Conservation (phyloP, 306 rosid species). For the Gastrolobium bilobum region DNA sequence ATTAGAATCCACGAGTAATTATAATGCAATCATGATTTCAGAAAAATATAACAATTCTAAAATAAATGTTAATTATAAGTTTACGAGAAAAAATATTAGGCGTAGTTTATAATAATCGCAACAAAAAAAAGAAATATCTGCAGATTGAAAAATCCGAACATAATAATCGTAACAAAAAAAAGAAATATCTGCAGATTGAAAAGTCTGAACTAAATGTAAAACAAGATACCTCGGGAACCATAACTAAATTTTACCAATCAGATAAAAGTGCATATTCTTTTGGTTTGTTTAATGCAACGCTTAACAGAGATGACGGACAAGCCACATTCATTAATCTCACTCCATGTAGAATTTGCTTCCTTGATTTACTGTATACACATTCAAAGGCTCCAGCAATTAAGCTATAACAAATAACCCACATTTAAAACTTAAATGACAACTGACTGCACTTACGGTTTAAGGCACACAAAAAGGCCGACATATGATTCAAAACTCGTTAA, state of each 20-base stretch:
- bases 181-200: neutral
- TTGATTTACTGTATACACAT: slow-evolving; percentile 15
- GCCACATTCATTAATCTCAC: slow-evolving; percentile 8
- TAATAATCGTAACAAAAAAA: neutral
- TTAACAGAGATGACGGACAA: slow-evolving; percentile 16
- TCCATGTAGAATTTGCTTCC: neutral
- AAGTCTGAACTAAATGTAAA: neutral
- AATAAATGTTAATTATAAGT: neutral
- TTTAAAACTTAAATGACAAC: slow-evolving; percentile 15
- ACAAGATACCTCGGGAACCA: neutral
- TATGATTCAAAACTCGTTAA: slow-evolving; percentile 46
- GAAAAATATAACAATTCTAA: neutral
- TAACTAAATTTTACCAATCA: slow-evolving; percentile 19
- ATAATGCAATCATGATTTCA: neutral
- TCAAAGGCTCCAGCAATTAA: slow-evolving; percentile 21
- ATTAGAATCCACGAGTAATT: neutral
- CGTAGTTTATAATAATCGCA: neutral
- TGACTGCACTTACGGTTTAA: slow-evolving; percentile 13
- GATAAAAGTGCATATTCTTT: slow-evolving; percentile 1
- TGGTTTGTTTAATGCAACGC: slow-evolving; percentile 17
- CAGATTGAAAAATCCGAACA: neutral
- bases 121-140: neutral
- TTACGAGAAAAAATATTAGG: neutral
- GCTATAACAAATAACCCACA: slow-evolving; percentile 31
- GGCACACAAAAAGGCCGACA: slow-evolving; percentile 41